phyloP scores from a whole-genome alignment of 257 asterid genomes.

The Lavandula angustifolia region DNA sequence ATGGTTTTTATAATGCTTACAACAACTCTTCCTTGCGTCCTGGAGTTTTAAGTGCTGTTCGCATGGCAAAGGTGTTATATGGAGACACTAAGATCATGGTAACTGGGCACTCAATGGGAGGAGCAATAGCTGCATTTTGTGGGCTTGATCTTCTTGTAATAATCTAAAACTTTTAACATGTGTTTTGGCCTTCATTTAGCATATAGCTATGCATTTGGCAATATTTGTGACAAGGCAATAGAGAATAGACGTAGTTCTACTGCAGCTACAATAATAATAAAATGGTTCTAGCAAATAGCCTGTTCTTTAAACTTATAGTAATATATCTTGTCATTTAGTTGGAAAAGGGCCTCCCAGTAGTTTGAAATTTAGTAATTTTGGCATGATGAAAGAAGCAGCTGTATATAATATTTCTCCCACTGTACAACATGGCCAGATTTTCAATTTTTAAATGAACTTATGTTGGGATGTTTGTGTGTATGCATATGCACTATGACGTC shows the following conservation, averaged over 20 bases:
- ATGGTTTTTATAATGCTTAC: slow-evolving; percentile 90
- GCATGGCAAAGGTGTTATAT: slow-evolving; percentile 53
- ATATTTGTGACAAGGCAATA: slow-evolving; percentile 11
- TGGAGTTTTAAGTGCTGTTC: slow-evolving; percentile 66
- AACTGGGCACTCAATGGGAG: slow-evolving; percentile 99
- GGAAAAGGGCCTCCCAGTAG: no score
- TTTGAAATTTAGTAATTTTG: slow-evolving; percentile 3
- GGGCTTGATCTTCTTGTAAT: slow-evolving; percentile 85
- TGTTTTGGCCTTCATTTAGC: slow-evolving; percentile 4
- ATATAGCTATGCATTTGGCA: background rate
- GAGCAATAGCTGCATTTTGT: slow-evolving; percentile 94
- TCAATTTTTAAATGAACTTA: slow-evolving; percentile 5
- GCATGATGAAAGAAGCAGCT: background rate
- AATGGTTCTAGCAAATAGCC: background rate
- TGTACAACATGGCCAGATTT: background rate
- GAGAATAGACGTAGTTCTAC: background rate
- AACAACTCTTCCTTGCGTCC: slow-evolving; percentile 83
- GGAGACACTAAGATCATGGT: slow-evolving; percentile 67
- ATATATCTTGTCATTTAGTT: background rate
- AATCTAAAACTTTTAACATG: slow-evolving; percentile 24
- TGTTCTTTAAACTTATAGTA: background rate
- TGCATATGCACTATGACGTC: background rate
- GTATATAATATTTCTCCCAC: background rate
- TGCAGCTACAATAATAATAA: slow-evolving; percentile 16
- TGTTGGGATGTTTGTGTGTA: slow-evolving; percentile 5